Evolutionary conservation across 495 filamentous ascomycete species (phyloP).

Genomic region (Amniculicola lignicola): DNA sequence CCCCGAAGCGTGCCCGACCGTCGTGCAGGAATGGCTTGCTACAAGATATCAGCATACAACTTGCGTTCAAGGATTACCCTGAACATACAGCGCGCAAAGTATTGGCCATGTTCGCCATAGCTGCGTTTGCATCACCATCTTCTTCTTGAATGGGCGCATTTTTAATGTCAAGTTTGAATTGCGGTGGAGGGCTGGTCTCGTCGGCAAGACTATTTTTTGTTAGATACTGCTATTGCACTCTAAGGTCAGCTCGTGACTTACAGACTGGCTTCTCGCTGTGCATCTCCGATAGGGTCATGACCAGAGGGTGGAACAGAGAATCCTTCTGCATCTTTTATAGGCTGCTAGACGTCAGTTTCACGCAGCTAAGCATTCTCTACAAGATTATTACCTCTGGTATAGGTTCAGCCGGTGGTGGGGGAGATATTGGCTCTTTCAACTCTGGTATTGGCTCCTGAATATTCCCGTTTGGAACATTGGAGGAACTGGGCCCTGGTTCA

Average conservation of each 20-base stretch:
- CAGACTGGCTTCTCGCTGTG: constrained; percentile 70
- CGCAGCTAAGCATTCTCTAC: too few species aligned
- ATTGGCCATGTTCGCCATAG: constrained; percentile 87
- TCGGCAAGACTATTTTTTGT: constrained; percentile 3
- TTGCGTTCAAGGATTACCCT: not conserved
- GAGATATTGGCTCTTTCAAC: constrained; percentile 39
- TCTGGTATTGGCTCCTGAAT: constrained; percentile 29
- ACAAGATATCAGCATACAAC: constrained; percentile 31
- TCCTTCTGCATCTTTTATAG: constrained; percentile 59
- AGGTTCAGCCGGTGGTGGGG: constrained; percentile 17
- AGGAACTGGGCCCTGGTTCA: constrained; percentile 13
- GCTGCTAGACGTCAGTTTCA: constrained; percentile 39
- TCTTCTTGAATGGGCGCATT: constrained; percentile 93
- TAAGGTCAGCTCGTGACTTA: constrained; percentile 22
- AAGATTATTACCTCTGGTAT: constrained; percentile 19
- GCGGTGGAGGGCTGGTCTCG: constrained; percentile 39
- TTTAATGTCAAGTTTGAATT: constrained; percentile 87
- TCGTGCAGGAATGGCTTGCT: constrained; percentile 57
- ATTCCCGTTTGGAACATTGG: constrained; percentile 30
- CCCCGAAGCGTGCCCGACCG: constrained; percentile 79
- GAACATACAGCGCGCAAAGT: constrained; percentile 65
- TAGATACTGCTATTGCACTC: not conserved
- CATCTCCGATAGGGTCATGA: constrained; percentile 79
- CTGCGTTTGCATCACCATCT: constrained; percentile 80
- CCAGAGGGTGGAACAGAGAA: constrained; percentile 66